Conservation (phyloP, 164 flowering plant species). For the Tetrastigma voinierianum region DNA sequence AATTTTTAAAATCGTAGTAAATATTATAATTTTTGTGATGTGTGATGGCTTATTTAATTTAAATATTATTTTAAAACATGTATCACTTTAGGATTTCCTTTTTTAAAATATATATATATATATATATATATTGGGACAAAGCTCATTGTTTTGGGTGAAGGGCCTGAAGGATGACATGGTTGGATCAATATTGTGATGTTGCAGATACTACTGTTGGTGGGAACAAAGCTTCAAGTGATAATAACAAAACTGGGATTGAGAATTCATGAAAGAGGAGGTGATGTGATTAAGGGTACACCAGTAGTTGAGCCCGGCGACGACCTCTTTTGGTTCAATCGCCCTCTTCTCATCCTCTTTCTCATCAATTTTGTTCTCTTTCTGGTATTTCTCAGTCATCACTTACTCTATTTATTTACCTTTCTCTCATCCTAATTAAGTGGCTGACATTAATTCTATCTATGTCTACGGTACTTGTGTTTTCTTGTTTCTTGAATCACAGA, state of each 20-base stretch:
- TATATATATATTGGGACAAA: no score
- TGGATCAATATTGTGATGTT: conserved; percentile 6
- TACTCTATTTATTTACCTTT: background rate
- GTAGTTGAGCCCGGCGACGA: conserved; percentile 59
- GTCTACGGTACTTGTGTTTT: background rate
- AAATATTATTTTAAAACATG: no score
- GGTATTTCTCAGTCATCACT: conserved; percentile 21
- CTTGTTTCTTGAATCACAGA: conserved; percentile 27
- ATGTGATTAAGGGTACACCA: conserved; percentile 53
- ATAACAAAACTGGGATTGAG: conserved; percentile 54
- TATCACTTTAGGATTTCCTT: no score
- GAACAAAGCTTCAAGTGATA: conserved; percentile 62
- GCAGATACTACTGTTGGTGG: conserved; percentile 49
- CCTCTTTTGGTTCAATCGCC: conserved; percentile 62
- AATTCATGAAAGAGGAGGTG: conserved; percentile 57
- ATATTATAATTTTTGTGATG: no score
- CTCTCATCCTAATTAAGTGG: background rate
- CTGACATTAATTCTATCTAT: background rate
- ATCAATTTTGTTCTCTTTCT: conserved; percentile 54
- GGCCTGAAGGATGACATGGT: background rate
- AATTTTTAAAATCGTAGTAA: no score
- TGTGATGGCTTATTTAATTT: no score
- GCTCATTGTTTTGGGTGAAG: background rate
- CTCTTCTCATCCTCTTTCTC: conserved; percentile 48
- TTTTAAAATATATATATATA: no score